These are phyloP conservation scores for Hericium rajendrae DNA, from an alignment of 768 basidiomycete species.

Conservation along the genomic window DNA sequence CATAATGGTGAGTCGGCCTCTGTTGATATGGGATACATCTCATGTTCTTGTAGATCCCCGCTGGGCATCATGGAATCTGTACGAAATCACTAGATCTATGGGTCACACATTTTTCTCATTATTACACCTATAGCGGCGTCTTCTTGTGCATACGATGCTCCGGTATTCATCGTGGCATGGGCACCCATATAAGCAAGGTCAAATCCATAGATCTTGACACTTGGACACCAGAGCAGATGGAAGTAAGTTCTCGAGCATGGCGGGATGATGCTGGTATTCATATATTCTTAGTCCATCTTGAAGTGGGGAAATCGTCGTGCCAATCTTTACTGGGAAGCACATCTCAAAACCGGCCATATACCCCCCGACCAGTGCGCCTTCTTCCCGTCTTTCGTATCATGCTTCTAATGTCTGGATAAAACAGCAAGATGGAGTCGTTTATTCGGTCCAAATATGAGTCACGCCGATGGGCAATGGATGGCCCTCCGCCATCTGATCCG, in stretches of 20 bases:
- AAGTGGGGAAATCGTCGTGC: constrained; percentile 93
- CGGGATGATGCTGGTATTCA: not conserved
- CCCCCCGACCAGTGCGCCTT: constrained; percentile 87
- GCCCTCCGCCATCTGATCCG: constrained; percentile 75
- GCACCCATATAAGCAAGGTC: constrained; percentile 95
- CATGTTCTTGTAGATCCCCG: constrained; percentile 60
- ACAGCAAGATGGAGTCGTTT: constrained; percentile 97
- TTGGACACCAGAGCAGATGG: constrained; percentile 98
- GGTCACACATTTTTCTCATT: not conserved
- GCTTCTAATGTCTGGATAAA: not conserved
- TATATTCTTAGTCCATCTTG: constrained; percentile 41
- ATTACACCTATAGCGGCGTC: constrained; percentile 50
- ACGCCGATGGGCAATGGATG: constrained; percentile 88
- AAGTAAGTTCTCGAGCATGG: constrained; percentile 33
- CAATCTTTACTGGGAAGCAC: constrained; percentile 96
- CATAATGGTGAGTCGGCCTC: constrained; percentile 62
- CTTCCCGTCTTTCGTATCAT: not conserved
- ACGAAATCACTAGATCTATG: constrained; percentile 15
- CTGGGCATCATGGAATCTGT: constrained; percentile 99
- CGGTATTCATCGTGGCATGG: constrained; percentile 95
- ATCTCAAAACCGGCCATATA: constrained; percentile 82
- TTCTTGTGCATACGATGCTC: constrained; percentile 97
- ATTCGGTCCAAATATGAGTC: constrained; percentile 96
- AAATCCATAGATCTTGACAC: constrained; percentile 96
- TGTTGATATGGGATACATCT: constrained; percentile 1